Base-by-base conservation (phyloP, 805 yeast species). In the Kuraishia cidri region DNA sequence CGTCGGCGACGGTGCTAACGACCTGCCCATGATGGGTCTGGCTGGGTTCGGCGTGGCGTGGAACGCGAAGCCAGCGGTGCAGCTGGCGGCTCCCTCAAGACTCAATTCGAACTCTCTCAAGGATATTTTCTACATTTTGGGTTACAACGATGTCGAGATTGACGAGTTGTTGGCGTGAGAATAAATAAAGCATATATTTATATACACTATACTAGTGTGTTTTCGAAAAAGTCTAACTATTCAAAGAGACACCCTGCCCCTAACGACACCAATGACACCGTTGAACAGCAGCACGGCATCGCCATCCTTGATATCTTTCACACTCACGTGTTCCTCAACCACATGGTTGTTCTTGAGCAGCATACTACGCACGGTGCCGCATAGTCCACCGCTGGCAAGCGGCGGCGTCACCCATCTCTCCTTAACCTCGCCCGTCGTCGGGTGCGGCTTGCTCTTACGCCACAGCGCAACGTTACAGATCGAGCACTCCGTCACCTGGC, bases 1-100 rank as follows among this genome's bases (percentile, higher is more conserved):
- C 31, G 82, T 90, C 24, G 97, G 97, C 24, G 97, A 92, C 52
- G 99, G 99, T 24, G 96, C 97, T 16, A 92, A 92, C 48, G 99
- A 92, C 58, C 62, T 92, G 49, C 71, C 72, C 29, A 94, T 94
- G 87, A 92, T 92, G 97, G 70, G 63, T 2, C 73, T 59, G 10
- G 96, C 95, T 2, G 97, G 97, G 0, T 82, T 75, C 52, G 98
- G 98, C 14, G 66, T 92, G 34, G 98, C 98, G 0, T 92, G 96
- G 94, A 83, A 86, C 52, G 99, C 97, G 14, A 92, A 92, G 54
- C 97, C 97, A 15, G 77, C 69, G 41, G 98, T 92, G 2, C 97
- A 87, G 54, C 52, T 58, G 37, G 61, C 64, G 42, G 97, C 98
- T 0, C 96, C 96, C 13, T 67, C 84, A 27, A 69, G 82, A 38